Evolutionary conservation across 169 alveolate genomes (phyloP).

Genomic region (Plasmodium inui): DNA sequence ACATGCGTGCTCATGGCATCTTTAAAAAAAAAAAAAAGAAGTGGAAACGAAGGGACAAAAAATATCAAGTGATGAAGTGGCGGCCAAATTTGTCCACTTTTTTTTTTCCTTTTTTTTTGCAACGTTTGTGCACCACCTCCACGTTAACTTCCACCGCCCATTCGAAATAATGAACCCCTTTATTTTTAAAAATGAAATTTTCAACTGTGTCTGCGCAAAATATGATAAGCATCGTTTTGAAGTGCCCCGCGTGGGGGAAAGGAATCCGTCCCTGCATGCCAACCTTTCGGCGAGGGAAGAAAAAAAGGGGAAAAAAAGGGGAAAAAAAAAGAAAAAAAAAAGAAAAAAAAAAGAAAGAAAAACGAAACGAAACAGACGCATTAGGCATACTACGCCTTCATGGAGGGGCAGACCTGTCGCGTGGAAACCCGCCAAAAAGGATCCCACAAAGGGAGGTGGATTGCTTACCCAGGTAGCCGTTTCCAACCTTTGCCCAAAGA

Average conservation of each 20-base stretch:
- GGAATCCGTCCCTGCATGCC: no score
- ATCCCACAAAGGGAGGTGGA: neutral
- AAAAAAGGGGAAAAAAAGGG: no score
- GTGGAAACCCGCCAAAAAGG: no score
- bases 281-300: no score
- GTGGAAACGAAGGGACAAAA: neutral
- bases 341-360: no score
- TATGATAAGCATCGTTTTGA: neutral
- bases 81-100: neutral
- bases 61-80: neutral
- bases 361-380: neutral
- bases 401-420: neutral
- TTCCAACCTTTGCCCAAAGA: neutral
- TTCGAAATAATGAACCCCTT: neutral
- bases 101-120: neutral
- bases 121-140: neutral
- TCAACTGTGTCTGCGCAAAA: neutral
- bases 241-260: neutral
- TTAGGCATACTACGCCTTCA: neutral
- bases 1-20: neutral
- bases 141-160: neutral
- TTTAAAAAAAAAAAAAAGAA: neutral
- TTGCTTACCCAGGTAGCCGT: neutral
- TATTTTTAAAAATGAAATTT: neutral
- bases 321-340: neutral